Evolutionary conservation across 2,329 filamentous ascomycete species (phyloP), one percentile per base, ranked within the genome.

Genomic region (Aureobasidium sp.): DNA sequence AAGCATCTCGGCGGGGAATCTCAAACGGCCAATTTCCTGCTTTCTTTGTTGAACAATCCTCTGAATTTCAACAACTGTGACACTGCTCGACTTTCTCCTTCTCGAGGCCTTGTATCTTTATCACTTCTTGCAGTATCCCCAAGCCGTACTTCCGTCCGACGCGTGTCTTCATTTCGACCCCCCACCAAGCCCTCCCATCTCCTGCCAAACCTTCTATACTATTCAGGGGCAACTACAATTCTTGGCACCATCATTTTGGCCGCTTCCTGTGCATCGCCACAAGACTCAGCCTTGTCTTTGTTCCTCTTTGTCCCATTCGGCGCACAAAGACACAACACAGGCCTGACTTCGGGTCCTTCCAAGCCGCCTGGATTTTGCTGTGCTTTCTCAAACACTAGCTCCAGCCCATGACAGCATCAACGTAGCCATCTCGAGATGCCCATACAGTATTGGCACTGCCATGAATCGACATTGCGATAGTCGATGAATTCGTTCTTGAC

Each of bases 21-120:
- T 17, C 19, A 42, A 56, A 56, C 52, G 52, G 54, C 40, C 54
- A 58, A 58, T 58, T 58, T 58, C 54, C 54, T 58, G 54, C 35
- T 47, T 37, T 37, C 54, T 58, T 58, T 58, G 54, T 58, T 47
- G 54, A 37, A 47, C 19, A 58, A 58, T 45, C 27, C 29, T 5
- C 54, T 42, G 15, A 5, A 22, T 40, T 3, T 27, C 29, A 35
- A 45, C 37, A 2, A 35, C 40, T 37, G 31, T 27, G 5, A 31
- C 17, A 15, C 19, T 29, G 24, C 14, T 53, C 48, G 48, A 29
- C 24, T 17, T 24, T 42, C 35, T 42, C 5, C 35, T 42, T 12
- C 24, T n/a, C 17, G 35, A 40, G 7, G 12, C 15, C 22, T n/a
- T 29, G 35, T 54, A 37, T 42, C 27, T 3, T 56, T 27, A 44